Base-by-base conservation (phyloP, 352 stramenopile genomes). In the Phytophthora constricta region DNA sequence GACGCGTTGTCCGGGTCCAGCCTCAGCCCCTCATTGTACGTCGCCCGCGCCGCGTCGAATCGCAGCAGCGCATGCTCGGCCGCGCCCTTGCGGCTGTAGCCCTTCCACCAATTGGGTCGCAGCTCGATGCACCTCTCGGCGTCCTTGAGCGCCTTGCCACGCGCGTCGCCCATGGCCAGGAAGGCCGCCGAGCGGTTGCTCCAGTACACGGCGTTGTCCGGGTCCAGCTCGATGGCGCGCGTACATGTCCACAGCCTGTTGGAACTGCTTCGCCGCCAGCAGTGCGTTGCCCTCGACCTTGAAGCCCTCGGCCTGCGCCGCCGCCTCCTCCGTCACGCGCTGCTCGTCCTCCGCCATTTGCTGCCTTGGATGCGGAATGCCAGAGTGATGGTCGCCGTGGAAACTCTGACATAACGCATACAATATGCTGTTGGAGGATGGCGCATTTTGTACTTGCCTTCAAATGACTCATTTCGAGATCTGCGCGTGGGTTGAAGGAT, bases 171-270 rank as follows among this genome's bases (percentile, higher is more conserved):
- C 72, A 93, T 77, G 13, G 84, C 85, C 52, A 96, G 59, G 62
- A 84, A 95, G 58, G 89, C 86, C 5, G 89, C 89, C 62, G 84
- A 95, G 23, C 89, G 87, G 74, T 96, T 96, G 79, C 86, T 95
- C 28, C 74, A 91, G 65, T 93, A 96, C 45, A 96, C 86, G 58
- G 81, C 82, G 68, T 95, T 94, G 52, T 92, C 87, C 48, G 89
- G 89, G 55, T 96, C 80, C 48, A 96, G 65, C 16, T 92, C 84
- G 37, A 96, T 87, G 14, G 89, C 87, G 17, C 81, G 79, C 52
- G 86, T 97, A 97, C 74, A 94, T 90, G 31, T 93, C 79, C 41
- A 93, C 89, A 3, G 90, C 90, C 5, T 90, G 79, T 2, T 47
- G 51, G 48, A 76, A 85, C 47, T 95, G 62, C 58, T 87, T 85